Percentiles rank a stretch among this genome's conserved stretches.
Conservation (phyloP, 1,139 yeast genomes). For the Kodamaea fungicola region DNA sequence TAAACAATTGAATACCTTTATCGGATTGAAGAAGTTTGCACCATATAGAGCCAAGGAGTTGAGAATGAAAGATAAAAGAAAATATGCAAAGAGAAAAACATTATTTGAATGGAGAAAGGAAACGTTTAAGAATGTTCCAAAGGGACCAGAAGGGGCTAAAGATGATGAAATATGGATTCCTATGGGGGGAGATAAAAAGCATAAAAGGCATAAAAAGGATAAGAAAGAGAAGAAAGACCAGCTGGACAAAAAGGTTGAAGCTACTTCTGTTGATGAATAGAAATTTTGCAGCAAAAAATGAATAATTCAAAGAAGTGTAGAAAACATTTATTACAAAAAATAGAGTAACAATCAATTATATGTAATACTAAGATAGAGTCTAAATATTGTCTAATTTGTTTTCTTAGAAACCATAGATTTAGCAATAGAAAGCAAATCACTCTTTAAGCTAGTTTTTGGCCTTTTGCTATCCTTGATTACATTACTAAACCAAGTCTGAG, state of each 20-base stretch:
- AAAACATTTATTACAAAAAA: too few relatives aligned
- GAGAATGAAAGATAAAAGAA: conserved; percentile 74
- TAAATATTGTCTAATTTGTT: neutral
- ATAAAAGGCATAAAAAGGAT: conserved; percentile 6
- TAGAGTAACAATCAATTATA: too few relatives aligned
- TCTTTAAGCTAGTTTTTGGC: neutral
- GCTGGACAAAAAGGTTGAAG: conserved; percentile 1
- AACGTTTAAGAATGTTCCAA: conserved; percentile 70
- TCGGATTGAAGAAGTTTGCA: conserved; percentile 89
- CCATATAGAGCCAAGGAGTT: conserved; percentile 81
- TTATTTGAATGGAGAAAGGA: conserved; percentile 87
- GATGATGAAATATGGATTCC: conserved; percentile 42
- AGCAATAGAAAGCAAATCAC: neutral
- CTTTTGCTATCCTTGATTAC: neutral
- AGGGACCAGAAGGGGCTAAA: conserved; percentile 24
- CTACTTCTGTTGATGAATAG: neutral
- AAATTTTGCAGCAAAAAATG: neutral
- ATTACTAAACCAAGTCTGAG: conserved; percentile 2
- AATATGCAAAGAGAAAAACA: conserved; percentile 77
- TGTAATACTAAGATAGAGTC: neutral
- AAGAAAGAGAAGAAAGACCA: conserved; percentile 4
- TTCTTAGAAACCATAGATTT: neutral
- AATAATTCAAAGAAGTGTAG: too few relatives aligned
- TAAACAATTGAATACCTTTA: conserved; percentile 72
- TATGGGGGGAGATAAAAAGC: conserved; percentile 9